Evolutionary conservation across 1,284 basidiomycete genomes (phyloP).

Genomic region (Pseudozyma sp.): DNA sequence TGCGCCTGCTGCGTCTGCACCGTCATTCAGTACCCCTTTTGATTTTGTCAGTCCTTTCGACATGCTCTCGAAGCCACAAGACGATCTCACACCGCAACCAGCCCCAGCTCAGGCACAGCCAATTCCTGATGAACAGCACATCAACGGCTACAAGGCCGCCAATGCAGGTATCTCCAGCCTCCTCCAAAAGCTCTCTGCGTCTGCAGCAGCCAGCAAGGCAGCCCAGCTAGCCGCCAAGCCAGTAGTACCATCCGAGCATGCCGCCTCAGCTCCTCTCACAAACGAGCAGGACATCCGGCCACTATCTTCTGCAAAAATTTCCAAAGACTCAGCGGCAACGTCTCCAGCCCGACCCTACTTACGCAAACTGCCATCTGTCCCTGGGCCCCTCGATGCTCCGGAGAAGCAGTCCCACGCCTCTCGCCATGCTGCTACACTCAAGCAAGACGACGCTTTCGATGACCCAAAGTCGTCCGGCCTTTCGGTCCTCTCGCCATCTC

Average conservation of each 20-base stretch:
- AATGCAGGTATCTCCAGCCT: slow-evolving; percentile 21
- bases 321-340: neutral
- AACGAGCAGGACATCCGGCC: neutral
- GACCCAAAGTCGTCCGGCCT: slow-evolving; percentile 37
- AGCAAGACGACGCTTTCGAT: slow-evolving; percentile 29
- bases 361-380: slow-evolving; percentile 20
- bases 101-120: slow-evolving; percentile 5
- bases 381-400: slow-evolving; percentile 11
- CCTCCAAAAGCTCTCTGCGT: slow-evolving; percentile 28
- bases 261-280: no score
- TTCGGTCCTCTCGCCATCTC: slow-evolving; percentile 35
- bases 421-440: slow-evolving; percentile 19
- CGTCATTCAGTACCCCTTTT: slow-evolving; percentile 29
- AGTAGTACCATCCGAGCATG: neutral
- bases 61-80: slow-evolving; percentile 23
- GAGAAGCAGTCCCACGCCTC: slow-evolving; percentile 32
- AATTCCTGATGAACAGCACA: neutral
- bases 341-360: slow-evolving; percentile 1
- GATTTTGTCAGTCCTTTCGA: slow-evolving; percentile 48
- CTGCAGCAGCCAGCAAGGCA: slow-evolving; percentile 17
- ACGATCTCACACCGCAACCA: slow-evolving; percentile 6
- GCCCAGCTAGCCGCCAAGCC: neutral
- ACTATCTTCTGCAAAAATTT: neutral
- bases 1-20: slow-evolving; percentile 4
- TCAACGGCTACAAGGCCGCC: slow-evolving; percentile 25